Evolutionary conservation across 495 filamentous ascomycete species (phyloP).

Genomic region (Tirmania nivea): DNA sequence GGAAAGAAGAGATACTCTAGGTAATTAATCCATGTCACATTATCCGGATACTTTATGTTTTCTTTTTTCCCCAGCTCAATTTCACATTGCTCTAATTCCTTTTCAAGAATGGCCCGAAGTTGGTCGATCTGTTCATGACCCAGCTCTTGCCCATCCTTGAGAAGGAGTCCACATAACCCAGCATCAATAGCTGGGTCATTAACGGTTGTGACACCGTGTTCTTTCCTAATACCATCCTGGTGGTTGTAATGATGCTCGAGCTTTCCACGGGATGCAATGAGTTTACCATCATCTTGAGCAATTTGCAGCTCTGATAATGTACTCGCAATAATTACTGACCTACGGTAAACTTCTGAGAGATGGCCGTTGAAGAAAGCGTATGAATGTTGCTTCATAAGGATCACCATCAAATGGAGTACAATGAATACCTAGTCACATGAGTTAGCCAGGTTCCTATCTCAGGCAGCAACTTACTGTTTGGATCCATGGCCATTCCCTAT

Average conservation of each 20-base stretch:
- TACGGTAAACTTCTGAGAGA: constrained; percentile 35
- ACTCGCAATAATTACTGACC: constrained; percentile 15
- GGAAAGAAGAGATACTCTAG: constrained; percentile 51
- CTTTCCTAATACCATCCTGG: neutral
- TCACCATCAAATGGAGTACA: constrained; percentile 44
- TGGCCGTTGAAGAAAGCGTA: constrained; percentile 60
- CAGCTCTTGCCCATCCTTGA: constrained; percentile 21
- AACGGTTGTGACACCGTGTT: constrained; percentile 16
- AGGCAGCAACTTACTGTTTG: constrained; percentile 24
- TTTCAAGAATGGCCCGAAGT: constrained; percentile 35
- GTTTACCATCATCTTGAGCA: neutral
- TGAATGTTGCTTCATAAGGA: constrained; percentile 63
- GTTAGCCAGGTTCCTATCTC: neutral
- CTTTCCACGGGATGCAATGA: constrained; percentile 21
- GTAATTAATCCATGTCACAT: constrained; percentile 43
- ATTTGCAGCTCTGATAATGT: neutral
- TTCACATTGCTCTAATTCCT: constrained; percentile 38
- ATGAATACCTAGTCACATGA: constrained; percentile 33
- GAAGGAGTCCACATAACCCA: constrained; percentile 1
- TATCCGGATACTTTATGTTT: constrained; percentile 37
- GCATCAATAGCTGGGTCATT: constrained; percentile 12
- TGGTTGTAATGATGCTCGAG: constrained; percentile 11
- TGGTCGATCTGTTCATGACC: constrained; percentile 35
- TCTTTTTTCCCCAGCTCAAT: constrained; percentile 30
- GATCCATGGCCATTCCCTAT: constrained; percentile 57